Evolutionary conservation across 2,329 filamentous ascomycete species (phyloP), one percentile per base, ranked within the genome.

Genomic region (Pyricularia pennisetigena): DNA sequence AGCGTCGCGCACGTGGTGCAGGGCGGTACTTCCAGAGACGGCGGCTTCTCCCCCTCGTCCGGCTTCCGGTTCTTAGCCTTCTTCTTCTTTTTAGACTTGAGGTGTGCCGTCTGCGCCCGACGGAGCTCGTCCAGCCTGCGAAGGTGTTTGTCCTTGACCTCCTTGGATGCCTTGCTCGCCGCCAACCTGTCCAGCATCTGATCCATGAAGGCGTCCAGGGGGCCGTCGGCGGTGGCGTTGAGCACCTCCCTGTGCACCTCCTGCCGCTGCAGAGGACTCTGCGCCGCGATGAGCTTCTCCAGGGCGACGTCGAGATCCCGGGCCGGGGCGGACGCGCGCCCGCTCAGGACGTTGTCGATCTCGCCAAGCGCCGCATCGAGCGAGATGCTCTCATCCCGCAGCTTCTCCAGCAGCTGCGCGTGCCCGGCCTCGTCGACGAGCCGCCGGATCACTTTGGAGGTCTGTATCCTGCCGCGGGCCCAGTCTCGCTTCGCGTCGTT

Each of bases 21-120:
- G 2, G 71, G 70, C 9, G 74, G 72, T n/a, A 75, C 69, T 9
- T 74, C 70, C 2, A 64, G 32, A 1, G 54, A 63, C 24, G 23
- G 57, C 5, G 70, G 72, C 30, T 35, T 64, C 30, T 61, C 32
- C 14, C 12, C 59, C 26, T 62, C 59, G 12, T 62, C 59, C 26
- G 59, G 24, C 59, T 28, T 62, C 8, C 24, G 29, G 20, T 29
- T 28, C 24, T 64, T 67, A 14, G 66, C 83, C 69, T 81, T 82
- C 68, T 80, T 78, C 69, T 88, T 77, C 29, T 79, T 78, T 41
- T 78, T 76, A 0, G 78, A 75, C 23, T 82, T 78, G 23, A 62
- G 26, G 1, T 85, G 81, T 6, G 87, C 75, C 3, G 82, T 75
- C 63, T 81, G 81, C 26, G 86, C 83, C 87, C 88, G 90, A 80